Evolutionary conservation across 2,329 filamentous ascomycete species (phyloP), one percentile per base, ranked within the genome.

Genomic region (Cladophialophora immunda): DNA sequence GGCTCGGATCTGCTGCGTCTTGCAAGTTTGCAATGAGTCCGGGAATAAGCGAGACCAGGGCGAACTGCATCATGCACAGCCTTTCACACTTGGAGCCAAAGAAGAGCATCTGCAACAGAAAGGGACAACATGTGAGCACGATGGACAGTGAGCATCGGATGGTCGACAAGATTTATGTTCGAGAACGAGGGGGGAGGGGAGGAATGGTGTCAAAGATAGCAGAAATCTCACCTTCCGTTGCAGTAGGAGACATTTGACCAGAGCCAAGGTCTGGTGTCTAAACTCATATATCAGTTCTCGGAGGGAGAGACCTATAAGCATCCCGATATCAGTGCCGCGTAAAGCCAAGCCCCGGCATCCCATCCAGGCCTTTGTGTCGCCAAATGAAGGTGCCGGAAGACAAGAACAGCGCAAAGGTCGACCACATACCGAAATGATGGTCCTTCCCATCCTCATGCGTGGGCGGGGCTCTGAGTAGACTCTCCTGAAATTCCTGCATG

Each of bases 41-140:
- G 55, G 95, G 95, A 81, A 99, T 96, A 75, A 99, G 84, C 61
- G 94, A 97, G 73, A 99, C 90, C 54, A 99, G 86, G 52, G 94
- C 95, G 81, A 98, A 99, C 79, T 99, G 95, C 81, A 97, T 94
- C 92, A 98, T 97, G 86, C 95, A 99, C 72, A 99, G 83, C 71
- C 92, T 87, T 79, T 99, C 95, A 79, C 95, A 98, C 73, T 93
- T 89, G n/a, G 94, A 93, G 69, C 95, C 94, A 75, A 98, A 99
- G 82, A 99, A 98, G 62, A 99, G 89, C 91, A 98, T 98, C 94
- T 97, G 73, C 0, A 30, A 8, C 36, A 32, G 72, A 53, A 11
- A 65, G 50, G 50, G 19, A 29, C 34, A 19, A 66, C 54, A 17
- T 32, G 27, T 53, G 4, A 59, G 29, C 19, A 58, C 19, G 2